These are phyloP conservation scores for Pycnococcus provasolii DNA, from an alignment of 139 green algal genomes.

Conservation along the genomic window DNA sequence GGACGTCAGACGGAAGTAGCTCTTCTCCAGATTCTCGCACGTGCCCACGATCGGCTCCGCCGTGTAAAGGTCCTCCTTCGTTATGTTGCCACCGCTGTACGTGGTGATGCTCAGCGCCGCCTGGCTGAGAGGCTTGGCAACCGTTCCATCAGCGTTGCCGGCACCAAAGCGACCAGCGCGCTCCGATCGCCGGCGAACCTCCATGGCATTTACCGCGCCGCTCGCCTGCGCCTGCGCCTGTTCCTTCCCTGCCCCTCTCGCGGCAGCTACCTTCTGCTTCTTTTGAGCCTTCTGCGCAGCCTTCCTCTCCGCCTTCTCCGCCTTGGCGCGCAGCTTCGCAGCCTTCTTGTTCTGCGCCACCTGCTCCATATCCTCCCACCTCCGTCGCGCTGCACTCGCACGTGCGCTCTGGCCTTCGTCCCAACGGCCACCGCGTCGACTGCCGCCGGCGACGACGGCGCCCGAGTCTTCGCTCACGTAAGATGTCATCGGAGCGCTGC, in stretches of 20 bases:
- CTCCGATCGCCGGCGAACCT: background rate
- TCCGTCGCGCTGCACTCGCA: too few species aligned
- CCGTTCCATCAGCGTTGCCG: background rate
- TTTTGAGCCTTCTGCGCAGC: background rate
- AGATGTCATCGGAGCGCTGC: too few species aligned
- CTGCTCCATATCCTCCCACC: too few species aligned
- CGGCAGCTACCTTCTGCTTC: background rate
- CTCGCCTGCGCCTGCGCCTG: background rate
- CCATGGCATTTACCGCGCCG: background rate
- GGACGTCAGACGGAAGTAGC: slow-evolving; percentile 39
- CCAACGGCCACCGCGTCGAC: too few species aligned
- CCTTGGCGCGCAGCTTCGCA: background rate
- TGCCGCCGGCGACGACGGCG: too few species aligned
- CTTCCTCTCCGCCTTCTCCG: background rate
- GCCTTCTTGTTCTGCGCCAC: background rate
- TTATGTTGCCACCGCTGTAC: background rate
- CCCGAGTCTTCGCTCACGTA: too few species aligned
- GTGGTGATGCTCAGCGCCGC: background rate
- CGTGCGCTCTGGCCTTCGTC: too few species aligned
- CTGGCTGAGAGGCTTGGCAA: too few species aligned
- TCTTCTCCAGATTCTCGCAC: slow-evolving; percentile 31
- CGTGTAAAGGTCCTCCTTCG: background rate
- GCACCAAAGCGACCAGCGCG: background rate
- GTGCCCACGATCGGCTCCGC: background rate
- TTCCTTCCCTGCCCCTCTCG: background rate